Base-by-base conservation (phyloP, 2,329 filamentous ascomycete genomes). In the Aspergillus pseudoterreus region DNA sequence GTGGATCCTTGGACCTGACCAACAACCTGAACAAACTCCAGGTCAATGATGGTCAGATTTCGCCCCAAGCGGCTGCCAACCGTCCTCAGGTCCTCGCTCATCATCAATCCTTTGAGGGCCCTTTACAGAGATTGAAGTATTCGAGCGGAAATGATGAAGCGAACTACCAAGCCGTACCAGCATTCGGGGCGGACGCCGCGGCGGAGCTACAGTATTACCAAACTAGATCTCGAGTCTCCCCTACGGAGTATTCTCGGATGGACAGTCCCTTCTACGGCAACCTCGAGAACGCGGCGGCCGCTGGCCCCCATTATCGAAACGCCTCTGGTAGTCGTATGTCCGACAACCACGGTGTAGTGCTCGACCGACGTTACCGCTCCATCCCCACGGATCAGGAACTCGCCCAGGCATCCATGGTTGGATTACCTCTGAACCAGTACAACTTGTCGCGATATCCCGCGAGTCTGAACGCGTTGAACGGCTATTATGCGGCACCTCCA, bases 301-400 rank as follows among this genome's bases (percentile, higher is more conserved):
- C 63, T 14, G 55, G 51, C 2, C 59, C 64, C 4, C 74, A 73
- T 57, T 62, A 75, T 62, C 67, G 77, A 60, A 69, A 74, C 53
- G 69, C 74, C 30, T 72, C 75, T 24, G 71, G 70, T 27, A 68
- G 66, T 51, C 71, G 74, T 35, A 66, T 76, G 24, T 57, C 68
- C 17, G 73, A 75, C 32, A 73, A 68, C 14, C 77, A 78, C 56
- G 63, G 71, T 22, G 72, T 68, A 2, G 63, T 75, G 17, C 63
- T 81, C 24, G 77, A 82, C 49, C 75, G 75, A 51, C 78, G 78
- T 53, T 62, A 81, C 17, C 71, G 74, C 14, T 74, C 73, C 15
- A 69, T 78, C 45, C 75, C 80, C 54, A 65, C 73, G 41, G 73
- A 73, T 6, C 70, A 72, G 38, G 69, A 73, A 4, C 62, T 68